phyloP scores from a whole-genome alignment of 805 yeast genomes.

The Monosporozyma yasuniensis region DNA sequence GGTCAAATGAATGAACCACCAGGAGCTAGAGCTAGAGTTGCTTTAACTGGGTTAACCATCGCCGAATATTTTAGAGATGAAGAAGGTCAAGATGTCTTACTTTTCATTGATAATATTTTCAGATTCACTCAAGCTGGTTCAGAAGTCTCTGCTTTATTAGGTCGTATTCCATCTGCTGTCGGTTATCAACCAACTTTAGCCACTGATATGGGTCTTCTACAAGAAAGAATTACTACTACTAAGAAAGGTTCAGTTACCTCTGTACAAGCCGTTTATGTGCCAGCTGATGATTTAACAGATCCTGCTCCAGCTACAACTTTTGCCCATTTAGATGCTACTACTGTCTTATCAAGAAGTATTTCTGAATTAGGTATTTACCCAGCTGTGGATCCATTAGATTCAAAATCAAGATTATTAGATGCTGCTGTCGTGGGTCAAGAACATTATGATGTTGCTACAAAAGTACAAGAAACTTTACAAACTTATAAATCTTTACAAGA shows the following conservation, averaged over 20 bases:
- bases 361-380: constrained; percentile 99
- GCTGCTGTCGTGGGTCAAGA: constrained; percentile 96
- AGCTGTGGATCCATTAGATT: constrained; percentile 99
- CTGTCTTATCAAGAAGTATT: constrained; percentile 99
- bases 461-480: constrained; percentile 97
- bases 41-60: constrained; percentile 98
- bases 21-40: constrained; percentile 99
- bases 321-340: constrained; percentile 99
- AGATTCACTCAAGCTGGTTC: constrained; percentile 99
- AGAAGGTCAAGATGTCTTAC: constrained; percentile 99
- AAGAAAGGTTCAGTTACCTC: constrained; percentile 99
- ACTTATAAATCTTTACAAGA: constrained; percentile 99
- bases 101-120: constrained; percentile 99
- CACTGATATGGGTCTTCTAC: constrained; percentile 99
- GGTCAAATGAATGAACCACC: constrained; percentile 99
- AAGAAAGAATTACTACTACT: constrained; percentile 99
- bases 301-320: constrained; percentile 99
- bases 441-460: constrained; percentile 92
- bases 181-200: constrained; percentile 99
- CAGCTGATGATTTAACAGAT: constrained; percentile 99
- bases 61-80: constrained; percentile 99
- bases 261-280: constrained; percentile 99
- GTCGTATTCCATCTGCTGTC: constrained; percentile 99
- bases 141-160: constrained; percentile 98
- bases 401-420: constrained; percentile 97